Evolutionary conservation across 2,329 filamentous ascomycete species (phyloP), one percentile per base, ranked within the genome.

Genomic region (Phialophora chinensis): DNA sequence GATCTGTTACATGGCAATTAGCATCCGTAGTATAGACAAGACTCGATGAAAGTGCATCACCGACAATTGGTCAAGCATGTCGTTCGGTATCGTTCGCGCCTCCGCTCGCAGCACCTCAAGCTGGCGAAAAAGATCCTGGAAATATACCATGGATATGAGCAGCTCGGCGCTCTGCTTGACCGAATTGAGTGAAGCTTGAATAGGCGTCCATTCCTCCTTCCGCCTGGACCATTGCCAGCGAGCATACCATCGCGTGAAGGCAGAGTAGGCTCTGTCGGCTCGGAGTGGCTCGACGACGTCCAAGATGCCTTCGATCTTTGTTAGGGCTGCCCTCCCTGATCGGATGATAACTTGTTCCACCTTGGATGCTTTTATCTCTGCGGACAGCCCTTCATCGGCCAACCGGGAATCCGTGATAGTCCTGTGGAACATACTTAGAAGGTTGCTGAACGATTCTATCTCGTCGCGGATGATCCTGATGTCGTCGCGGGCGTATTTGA

Each of bases 161-260:
- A 61, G 47, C 14, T 20, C 33, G 29, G 59, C 59, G 47, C 47
- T 61, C 4, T 14, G n/a, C 29, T 53, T 53, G 55, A 62, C 50
- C 11, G 62, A 61, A n/a, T 44, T 63, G 33, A 42, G 49, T 17
- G 25, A 17, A 25, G 17, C 35, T 29, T 42, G 33, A 63, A 42
- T n/a, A 25, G 35, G 44, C 25, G n/a, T 11, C 44, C 56, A 60
- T 42, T 64, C 62, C 17, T 65, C 44, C 56, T 59, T 60, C 35
- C 44, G 59, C 17, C 2, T 53, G 10, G 27, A 53, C 59, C 59
- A 61, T 38, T 27, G 53, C 47, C 25, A 50, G 47, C 47, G 59
- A 53, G 59, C 47, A 35, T 33, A 17, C 47, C 59, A 61, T 53
- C 23, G 44, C 47, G 27, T 17, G 31, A 23, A 3, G 6, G 47